Percentiles rank a stretch among this genome's conserved stretches.
phyloP scores from a whole-genome alignment of 2,329 filamentous ascomycete genomes.

The Zymoseptoria brevis region DNA sequence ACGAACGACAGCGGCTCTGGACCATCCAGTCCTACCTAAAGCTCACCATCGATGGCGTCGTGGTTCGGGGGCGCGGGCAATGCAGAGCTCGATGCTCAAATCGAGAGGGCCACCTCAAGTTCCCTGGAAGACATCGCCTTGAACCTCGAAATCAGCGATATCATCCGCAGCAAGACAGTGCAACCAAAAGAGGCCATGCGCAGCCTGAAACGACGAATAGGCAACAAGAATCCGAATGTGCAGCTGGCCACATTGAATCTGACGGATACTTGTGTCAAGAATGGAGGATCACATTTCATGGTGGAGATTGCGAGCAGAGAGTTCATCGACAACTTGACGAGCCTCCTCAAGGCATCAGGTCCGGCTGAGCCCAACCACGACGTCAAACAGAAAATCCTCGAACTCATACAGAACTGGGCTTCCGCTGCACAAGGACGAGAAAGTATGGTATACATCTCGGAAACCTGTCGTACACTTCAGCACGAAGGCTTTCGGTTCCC shows the following conservation, averaged over 20 bases:
- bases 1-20: background rate
- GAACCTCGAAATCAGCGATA: conserved; percentile 95
- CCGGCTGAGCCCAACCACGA: conserved; percentile 68
- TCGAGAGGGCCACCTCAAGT: conserved; percentile 88
- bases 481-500: conserved; percentile 84
- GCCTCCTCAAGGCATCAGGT: conserved; percentile 74
- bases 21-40: background rate
- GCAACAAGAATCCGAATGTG: conserved; percentile 94
- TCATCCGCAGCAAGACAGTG: conserved; percentile 94
- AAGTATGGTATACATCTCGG: conserved; percentile 76
- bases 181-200: conserved; percentile 98
- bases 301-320: conserved; percentile 91
- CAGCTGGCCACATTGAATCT: conserved; percentile 93
- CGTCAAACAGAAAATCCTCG: conserved; percentile 82
- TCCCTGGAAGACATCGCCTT: conserved; percentile 97
- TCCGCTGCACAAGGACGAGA: conserved; percentile 76
- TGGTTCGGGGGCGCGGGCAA: conserved; percentile 83
- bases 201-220: conserved; percentile 85
- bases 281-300: conserved; percentile 91
- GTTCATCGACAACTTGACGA: conserved; percentile 96
- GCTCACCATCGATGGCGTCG: conserved; percentile 66
- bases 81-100: conserved; percentile 90
- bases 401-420: conserved; percentile 90
- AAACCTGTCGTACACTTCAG: conserved; percentile 77
- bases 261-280: conserved; percentile 97